Evolutionary conservation across 768 basidiomycete genomes (phyloP).

Genomic region (Solioccasus polychromus): DNA sequence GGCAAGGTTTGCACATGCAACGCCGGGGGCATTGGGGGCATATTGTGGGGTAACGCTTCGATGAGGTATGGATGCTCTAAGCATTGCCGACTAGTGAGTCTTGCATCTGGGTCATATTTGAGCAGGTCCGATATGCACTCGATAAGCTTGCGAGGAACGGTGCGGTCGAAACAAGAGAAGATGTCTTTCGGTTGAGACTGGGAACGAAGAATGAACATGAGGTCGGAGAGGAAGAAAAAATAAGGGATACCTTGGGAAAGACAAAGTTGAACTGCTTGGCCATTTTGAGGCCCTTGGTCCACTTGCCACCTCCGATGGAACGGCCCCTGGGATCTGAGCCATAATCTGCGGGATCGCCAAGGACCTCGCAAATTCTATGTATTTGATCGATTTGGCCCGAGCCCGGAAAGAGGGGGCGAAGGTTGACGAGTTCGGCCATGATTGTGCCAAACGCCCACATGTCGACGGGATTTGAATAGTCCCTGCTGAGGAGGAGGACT

Average conservation of each 20-base stretch:
- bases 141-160: constrained; percentile 75
- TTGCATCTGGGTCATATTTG: constrained; percentile 84
- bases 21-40: constrained; percentile 59
- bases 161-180: constrained; percentile 71
- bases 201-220: constrained; percentile 7
- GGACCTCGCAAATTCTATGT: constrained; percentile 82
- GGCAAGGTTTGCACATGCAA: constrained; percentile 41
- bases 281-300: constrained; percentile 84
- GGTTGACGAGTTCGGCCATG: constrained; percentile 93
- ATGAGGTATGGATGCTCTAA: constrained; percentile 86
- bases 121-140: constrained; percentile 91
- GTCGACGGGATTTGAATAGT: constrained; percentile 96
- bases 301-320: constrained; percentile 80
- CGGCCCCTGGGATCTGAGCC: constrained; percentile 69
- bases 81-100: constrained; percentile 85
- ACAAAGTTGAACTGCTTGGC: constrained; percentile 81
- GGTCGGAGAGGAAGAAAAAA: background rate
- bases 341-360: constrained; percentile 90
- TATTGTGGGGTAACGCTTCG: constrained; percentile 69
- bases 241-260: constrained; percentile 73
- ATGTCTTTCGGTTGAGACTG: constrained; percentile 68
- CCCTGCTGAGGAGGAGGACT: constrained; percentile 84
- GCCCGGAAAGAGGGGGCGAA: constrained; percentile 94
- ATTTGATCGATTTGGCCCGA: constrained; percentile 92
- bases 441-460: constrained; percentile 99